phyloP scores from a whole-genome alignment of 805 yeast species.

The Myxozyma sirexii region DNA sequence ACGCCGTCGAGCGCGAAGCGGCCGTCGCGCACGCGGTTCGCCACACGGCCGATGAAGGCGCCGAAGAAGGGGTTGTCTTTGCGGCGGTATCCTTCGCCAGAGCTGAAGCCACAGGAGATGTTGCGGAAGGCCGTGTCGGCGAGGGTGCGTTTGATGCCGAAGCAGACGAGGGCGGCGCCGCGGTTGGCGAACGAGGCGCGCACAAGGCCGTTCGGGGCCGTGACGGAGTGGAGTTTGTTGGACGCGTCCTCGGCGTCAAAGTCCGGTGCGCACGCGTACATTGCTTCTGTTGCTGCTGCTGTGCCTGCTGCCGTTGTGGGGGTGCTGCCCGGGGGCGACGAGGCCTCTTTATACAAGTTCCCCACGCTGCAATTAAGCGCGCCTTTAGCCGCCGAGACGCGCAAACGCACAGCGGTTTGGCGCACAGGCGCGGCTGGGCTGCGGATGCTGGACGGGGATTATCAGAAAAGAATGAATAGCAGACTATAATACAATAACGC shows the following conservation, averaged over 20 bases:
- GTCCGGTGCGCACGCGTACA: slow-evolving; percentile 1
- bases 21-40: slow-evolving; percentile 59
- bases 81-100: slow-evolving; percentile 36
- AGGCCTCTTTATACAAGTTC: too few relatives aligned
- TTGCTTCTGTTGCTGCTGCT: too few relatives aligned
- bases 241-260: slow-evolving; percentile 30
- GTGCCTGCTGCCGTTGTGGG: too few relatives aligned
- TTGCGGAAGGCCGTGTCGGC: slow-evolving; percentile 17
- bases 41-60: slow-evolving; percentile 66
- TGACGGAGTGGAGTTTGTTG: slow-evolving; percentile 23
- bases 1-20: slow-evolving; percentile 48
- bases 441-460: background rate
- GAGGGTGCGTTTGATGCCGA: slow-evolving; percentile 12
- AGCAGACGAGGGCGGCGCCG: slow-evolving; percentile 19
- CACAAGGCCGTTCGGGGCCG: slow-evolving; percentile 23
- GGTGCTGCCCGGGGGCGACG: too few relatives aligned
- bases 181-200: slow-evolving; percentile 28
- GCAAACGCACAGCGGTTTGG: background rate
- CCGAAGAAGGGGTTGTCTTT: slow-evolving; percentile 58
- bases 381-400: slow-evolving; percentile 9
- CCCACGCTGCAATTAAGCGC: slow-evolving; percentile 2
- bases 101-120: slow-evolving; percentile 15
- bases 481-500: too few relatives aligned
- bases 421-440: background rate
- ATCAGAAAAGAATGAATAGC: background rate